Conservation (phyloP, 1,139 yeast genomes). For the Yamadazyma sp. region DNA sequence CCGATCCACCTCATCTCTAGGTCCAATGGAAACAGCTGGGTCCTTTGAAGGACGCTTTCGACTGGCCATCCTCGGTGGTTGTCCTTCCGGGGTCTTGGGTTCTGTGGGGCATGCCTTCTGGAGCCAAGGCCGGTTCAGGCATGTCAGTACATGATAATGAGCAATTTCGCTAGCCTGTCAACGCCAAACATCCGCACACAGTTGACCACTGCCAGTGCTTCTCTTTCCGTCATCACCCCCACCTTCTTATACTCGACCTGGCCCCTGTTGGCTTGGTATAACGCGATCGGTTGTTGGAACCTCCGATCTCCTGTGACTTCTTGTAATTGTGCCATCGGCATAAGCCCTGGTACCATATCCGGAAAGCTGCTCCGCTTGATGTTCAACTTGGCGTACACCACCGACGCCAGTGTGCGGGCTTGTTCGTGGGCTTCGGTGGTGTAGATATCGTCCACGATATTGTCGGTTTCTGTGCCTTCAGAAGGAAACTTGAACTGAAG, state of each 20-base stretch:
- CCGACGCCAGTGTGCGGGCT: slow-evolving; percentile 24
- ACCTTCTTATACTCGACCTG: slow-evolving; percentile 17
- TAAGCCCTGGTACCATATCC: slow-evolving; percentile 49
- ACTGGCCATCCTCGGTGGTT: too few species aligned
- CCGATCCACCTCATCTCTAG: too few species aligned
- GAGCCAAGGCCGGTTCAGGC: too few species aligned
- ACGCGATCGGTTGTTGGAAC: slow-evolving; percentile 13
- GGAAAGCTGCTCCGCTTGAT: slow-evolving; percentile 28
- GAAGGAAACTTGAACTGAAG: slow-evolving; percentile 9
- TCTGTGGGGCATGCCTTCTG: too few species aligned
- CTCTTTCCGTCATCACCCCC: slow-evolving; percentile 18
- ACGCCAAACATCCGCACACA: slow-evolving; percentile 44
- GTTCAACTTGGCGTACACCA: slow-evolving; percentile 16
- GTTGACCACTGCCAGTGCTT: slow-evolving; percentile 34
- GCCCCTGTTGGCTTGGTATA: slow-evolving; percentile 16
- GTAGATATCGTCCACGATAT: slow-evolving; percentile 40
- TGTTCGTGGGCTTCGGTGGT: slow-evolving; percentile 21
- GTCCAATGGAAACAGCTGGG: neutral
- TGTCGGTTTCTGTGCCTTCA: slow-evolving; percentile 1
- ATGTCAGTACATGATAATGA: slow-evolving; percentile 19
- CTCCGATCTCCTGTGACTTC: slow-evolving; percentile 12
- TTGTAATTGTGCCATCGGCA: slow-evolving; percentile 47
- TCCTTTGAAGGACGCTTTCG: too few species aligned
- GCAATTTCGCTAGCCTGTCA: slow-evolving; percentile 23
- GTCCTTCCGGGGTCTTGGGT: too few species aligned